Evolutionary conservation across 352 stramenopile genomes (phyloP), one percentile per base, ranked within the genome.

Genomic region (Albugo candida): DNA sequence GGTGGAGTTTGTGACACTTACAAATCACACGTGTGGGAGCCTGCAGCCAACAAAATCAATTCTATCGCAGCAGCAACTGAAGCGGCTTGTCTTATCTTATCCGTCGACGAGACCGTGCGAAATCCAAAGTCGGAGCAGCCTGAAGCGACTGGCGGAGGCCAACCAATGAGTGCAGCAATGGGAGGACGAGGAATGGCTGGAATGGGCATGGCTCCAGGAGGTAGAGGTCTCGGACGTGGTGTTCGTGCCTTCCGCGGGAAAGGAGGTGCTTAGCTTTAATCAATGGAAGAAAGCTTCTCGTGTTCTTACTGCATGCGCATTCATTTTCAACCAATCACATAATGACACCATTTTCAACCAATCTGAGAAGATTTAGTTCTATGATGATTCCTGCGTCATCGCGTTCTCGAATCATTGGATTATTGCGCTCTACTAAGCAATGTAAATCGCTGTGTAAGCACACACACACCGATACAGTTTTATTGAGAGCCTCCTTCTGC

Each of bases 1-100:
- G 93, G 93, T 50, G 85, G 79, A 58, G 97, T 99, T 49, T 97
- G 92, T 59, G 92, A 99, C 76, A 99, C 95, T 40, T 95, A 98
- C 54, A 80, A 95, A 54, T 81, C 78, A 20, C 85, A 95, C 47
- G 93, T 99, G 52, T 99, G 95, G 95, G 95, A 99, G 76, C 95
- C 95, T 10, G 88, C 83, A n/a, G 82, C 95, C 51, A 98, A 98
- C 77, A 99, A 99, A 63, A 93, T 94, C 54, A 98, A 98, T 69
- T 95, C 88, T 45, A 78, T 99, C 37, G 74, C 82, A 13, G 89
- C 94, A 20, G 95, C 95, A 8, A 94, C 88, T 19, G 95, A 99
- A 66, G 95, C 95, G 1, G 94, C 95, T 10, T 98, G 93, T 66
- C 83, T 98, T 42, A 98, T 99, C 61, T 70, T 99, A 27, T 96